A percentile compares a stretch with the other conserved stretches of the same genome.
Conservation (phyloP, 2,329 filamentous ascomycete species). For the Paraconiothyrium sp. region DNA sequence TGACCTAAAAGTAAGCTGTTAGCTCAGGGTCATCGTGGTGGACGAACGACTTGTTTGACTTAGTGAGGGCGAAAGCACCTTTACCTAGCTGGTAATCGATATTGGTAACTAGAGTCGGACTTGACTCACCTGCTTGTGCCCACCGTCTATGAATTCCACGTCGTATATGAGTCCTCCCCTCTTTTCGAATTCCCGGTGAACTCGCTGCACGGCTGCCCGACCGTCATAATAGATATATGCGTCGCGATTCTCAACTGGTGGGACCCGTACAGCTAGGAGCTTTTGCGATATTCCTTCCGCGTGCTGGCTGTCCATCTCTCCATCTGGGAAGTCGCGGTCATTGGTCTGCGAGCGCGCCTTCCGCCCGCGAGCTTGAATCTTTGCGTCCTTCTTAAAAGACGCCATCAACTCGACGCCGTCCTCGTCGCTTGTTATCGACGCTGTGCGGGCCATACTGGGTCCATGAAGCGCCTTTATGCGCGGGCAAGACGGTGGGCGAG, state of each 20-base stretch:
- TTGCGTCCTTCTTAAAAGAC: conserved; percentile 32
- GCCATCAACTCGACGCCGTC: conserved; percentile 38
- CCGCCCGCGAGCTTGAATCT: background rate
- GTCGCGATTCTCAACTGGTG: conserved; percentile 34
- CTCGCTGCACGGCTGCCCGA: conserved; percentile 46
- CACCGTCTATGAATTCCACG: conserved; percentile 54
- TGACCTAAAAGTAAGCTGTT: conserved; percentile 49
- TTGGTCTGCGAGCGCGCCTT: background rate
- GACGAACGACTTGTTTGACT: background rate
- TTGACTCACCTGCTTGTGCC: conserved; percentile 53
- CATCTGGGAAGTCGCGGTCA: conserved; percentile 26
- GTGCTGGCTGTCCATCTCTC: background rate
- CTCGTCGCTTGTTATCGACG: conserved; percentile 15
- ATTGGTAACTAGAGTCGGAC: background rate
- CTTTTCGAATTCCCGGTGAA: conserved; percentile 50
- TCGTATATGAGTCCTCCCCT: conserved; percentile 50
- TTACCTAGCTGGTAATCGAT: background rate
- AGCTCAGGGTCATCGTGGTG: background rate
- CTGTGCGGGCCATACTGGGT: background rate
- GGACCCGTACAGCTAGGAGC: conserved; percentile 36
- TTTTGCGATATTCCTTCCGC: conserved; percentile 2
- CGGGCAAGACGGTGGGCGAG: background rate
- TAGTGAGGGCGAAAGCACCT: background rate
- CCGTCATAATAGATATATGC: conserved; percentile 49
- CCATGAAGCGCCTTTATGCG: conserved; percentile 5